Base-by-base conservation (phyloP, 106 monocot genomes). In the Amphibolis antarctica region DNA sequence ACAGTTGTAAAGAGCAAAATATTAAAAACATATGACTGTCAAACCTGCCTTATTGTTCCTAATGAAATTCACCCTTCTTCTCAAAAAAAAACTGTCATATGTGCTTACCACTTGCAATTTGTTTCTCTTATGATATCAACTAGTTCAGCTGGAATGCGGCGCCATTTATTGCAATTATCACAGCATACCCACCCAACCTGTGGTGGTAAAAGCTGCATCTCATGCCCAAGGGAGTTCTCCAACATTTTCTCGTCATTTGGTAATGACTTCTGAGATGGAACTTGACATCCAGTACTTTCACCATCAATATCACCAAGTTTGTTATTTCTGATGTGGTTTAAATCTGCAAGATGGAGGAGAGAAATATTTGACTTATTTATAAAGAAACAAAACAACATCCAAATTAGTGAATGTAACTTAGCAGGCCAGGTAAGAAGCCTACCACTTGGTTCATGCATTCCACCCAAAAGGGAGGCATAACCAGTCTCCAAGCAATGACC, bases 81-180 rank as follows among this genome's bases (percentile, higher is more conserved):
- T n/a, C n/a, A n/a, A n/a, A n/a, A n/a, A n/a, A n/a, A n/a, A n/a
- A n/a, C n/a, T n/a, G n/a, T n/a, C n/a, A n/a, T n/a, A n/a, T n/a
- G n/a, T 43, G 44, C 52, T 73, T 87, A 98, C 90, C 96, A 98
- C 83, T 69, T 75, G 70, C 75, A 64, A 7, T 79, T 74, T 52
- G 75, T 82, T 84, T 87, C 80, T 66, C 75, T 80, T 57, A 98
- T 82, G 30, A 31, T 18, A 75, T 91, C 78, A 48, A 80, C 90
- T 70, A 98, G 84, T 63, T 67, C 78, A 72, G 80, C 66, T 21
- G 96, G 71, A 66, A 98, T 87, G 60, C 80, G 80, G 18, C 96
- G 86, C 96, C 96, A 98, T 67, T 98, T 98, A 7, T 77, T 60
- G 62, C 90, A 98, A 45, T 82, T 84, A 83, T 98, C 90, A 76